A percentile compares a stretch with the other conserved stretches of the same genome.
These are phyloP conservation scores for Plasmodium gonderi DNA, from an alignment of 169 alveolate genomes.

Conservation along the genomic window DNA sequence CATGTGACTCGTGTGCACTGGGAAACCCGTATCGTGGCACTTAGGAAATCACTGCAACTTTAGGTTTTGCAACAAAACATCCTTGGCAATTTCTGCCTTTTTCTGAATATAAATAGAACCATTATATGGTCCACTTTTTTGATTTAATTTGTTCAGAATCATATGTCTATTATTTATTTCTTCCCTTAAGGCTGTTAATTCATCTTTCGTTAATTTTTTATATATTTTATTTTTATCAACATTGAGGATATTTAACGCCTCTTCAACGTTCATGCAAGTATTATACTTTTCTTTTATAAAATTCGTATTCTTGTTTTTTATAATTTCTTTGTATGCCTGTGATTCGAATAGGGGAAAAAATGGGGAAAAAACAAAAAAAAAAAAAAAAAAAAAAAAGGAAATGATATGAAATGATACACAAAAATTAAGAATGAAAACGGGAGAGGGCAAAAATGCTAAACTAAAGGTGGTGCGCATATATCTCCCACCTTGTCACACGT, in stretches of 20 bases:
- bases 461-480: too few species aligned
- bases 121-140: constrained; percentile 51
- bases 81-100: constrained; percentile 55
- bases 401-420: neutral
- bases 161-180: constrained; percentile 52
- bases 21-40: too few species aligned
- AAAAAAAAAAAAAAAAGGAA: too few species aligned
- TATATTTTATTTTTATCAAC: constrained; percentile 34
- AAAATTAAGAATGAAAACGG: too few species aligned
- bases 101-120: constrained; percentile 62
- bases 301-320: constrained; percentile 51
- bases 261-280: constrained; percentile 63
- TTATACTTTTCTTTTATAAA: constrained; percentile 56
- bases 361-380: too few species aligned
- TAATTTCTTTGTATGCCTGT: constrained; percentile 66
- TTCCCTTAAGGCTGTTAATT: constrained; percentile 38
- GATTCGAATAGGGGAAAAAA: neutral
- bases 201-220: constrained; percentile 44
- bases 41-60: constrained; percentile 22
- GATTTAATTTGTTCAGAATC: constrained; percentile 27
- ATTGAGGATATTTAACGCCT: constrained; percentile 47
- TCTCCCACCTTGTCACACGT: too few species aligned
- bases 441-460: too few species aligned
- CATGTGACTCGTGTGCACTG: too few species aligned
- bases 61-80: constrained; percentile 28